Evolutionary conservation across 768 basidiomycete species (phyloP), one percentile per base, ranked within the genome.

Genomic region (Boletellus ananiceps): DNA sequence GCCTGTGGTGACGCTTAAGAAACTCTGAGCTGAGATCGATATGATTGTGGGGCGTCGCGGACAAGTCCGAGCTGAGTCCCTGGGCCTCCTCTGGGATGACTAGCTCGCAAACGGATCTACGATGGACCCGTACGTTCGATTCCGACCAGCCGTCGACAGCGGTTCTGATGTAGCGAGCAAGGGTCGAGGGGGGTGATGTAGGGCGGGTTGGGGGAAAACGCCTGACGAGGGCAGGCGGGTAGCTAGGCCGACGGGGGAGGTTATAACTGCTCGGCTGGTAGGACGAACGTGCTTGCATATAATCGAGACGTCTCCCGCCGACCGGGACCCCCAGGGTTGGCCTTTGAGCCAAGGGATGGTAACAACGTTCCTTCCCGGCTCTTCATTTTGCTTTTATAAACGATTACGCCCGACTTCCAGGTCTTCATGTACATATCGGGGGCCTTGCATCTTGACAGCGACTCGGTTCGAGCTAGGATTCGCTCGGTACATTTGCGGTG

Each of bases 1-100:
- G 76, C 61, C 71, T 76, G 73, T 83, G 83, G 72, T 83, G 83
- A 71, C 83, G 82, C 71, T 81, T 76, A 67, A 74, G 74, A 61
- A 70, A 69, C 56, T 76, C 73, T 41, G 58, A 46, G 55, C 61
- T 64, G 58, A 66, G 57, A 67, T 67, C 67, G 57, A 69, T 67
- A 55, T 51, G 61, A 14, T 50, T 55, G 46, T 67, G 66, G 52
- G 59, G 56, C 18, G 67, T 49, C 37, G 59, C 66, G 67, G 66
- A 44, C 68, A 69, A 64, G 56, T 66, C 66, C 68, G 66, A 69
- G 46, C 42, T 52, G 15, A 55, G 42, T 21, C 57, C 57, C 16
- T 58, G 55, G 0, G 37, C 44, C 43, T 67, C 66, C 41, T 67
- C 66, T 12, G 66, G 66, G 53, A 67, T 67, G 45, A 46, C 21